phyloP scores from a whole-genome alignment of 1,139 yeast genomes.

The Candida freyschussii region DNA sequence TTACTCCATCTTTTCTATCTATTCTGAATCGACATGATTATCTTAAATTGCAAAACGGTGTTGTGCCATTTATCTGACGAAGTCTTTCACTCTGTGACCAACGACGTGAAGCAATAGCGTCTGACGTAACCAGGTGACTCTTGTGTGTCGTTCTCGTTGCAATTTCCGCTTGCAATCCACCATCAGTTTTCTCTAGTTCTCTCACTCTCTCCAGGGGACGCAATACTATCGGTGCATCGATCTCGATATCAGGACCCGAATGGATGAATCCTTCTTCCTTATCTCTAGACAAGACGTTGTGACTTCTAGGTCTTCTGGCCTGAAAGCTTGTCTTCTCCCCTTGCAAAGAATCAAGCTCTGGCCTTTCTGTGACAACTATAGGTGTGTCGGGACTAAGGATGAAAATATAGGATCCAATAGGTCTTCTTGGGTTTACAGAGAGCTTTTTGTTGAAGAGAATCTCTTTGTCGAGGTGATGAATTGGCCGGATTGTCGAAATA shows the following conservation, averaged over 20 bases:
- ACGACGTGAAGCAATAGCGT: too few relatives aligned
- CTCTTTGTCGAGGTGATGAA: constrained; percentile 12
- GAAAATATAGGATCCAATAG: constrained; percentile 10
- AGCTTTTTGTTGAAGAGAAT: constrained; percentile 12
- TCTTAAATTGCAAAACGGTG: too few relatives aligned
- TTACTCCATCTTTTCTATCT: too few relatives aligned
- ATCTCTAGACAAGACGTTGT: not conserved
- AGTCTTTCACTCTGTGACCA: too few relatives aligned
- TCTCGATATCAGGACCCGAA: not conserved
- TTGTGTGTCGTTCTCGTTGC: too few relatives aligned
- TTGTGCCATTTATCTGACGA: too few relatives aligned
- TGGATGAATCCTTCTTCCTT: not conserved
- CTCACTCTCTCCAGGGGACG: too few relatives aligned
- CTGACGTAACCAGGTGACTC: too few relatives aligned
- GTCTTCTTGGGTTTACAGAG: constrained; percentile 8
- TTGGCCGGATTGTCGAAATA: constrained; percentile 2
- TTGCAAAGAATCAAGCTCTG: not conserved
- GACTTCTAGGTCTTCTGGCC: not conserved
- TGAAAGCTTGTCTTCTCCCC: not conserved
- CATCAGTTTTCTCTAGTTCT: too few relatives aligned
- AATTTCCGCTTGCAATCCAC: too few relatives aligned
- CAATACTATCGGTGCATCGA: too few relatives aligned
- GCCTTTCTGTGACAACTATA: not conserved
- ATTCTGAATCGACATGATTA: too few relatives aligned
- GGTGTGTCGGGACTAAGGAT: constrained; percentile 6